Percentiles rank a stretch among this genome's conserved stretches.
phyloP scores from a whole-genome alignment of 306 rosid genomes.

The Cicer yamashitae region DNA sequence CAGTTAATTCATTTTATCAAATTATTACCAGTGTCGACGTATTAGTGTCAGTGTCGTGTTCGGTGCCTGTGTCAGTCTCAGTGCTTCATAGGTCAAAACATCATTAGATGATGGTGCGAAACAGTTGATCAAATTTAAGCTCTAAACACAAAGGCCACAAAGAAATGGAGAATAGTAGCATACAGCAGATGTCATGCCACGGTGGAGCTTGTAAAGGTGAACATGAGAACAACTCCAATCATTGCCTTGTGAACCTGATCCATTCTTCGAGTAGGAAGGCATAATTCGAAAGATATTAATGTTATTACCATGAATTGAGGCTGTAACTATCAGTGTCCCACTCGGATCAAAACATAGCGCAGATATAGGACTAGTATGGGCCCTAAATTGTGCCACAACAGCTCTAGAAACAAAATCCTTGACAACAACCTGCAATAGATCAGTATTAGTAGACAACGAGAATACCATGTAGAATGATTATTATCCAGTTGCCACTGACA shows the following conservation, averaged over 20 bases:
- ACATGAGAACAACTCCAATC: slow-evolving; percentile 80
- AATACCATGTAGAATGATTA: slow-evolving; percentile 31
- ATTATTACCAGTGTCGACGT: no score
- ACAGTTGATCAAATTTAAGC: slow-evolving; percentile 36
- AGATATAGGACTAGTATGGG: slow-evolving; percentile 89
- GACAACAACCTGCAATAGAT: slow-evolving; percentile 76
- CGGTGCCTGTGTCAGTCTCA: no score
- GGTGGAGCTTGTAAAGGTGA: slow-evolving; percentile 93
- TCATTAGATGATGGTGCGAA: slow-evolving; percentile 30
- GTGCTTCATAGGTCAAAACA: slow-evolving; percentile 9
- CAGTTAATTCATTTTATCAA: no score
- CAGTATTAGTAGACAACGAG: slow-evolving; percentile 36
- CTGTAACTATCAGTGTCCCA: slow-evolving; percentile 89
- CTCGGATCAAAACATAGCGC: slow-evolving; percentile 93
- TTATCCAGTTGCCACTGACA: slow-evolving; percentile 39
- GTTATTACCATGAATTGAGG: slow-evolving; percentile 87
- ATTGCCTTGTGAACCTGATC: slow-evolving; percentile 65
- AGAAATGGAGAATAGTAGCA: slow-evolving; percentile 48
- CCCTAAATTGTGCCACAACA: slow-evolving; percentile 83
- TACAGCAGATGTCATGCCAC: slow-evolving; percentile 95
- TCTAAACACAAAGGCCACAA: slow-evolving; percentile 36
- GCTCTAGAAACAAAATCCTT: slow-evolving; percentile 80
- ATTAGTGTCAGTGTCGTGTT: no score
- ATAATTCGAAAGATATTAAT: slow-evolving; percentile 84
- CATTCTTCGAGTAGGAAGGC: slow-evolving; percentile 70